Conservation (phyloP, 768 basidiomycete species). For the Amanita subjunquillea region DNA sequence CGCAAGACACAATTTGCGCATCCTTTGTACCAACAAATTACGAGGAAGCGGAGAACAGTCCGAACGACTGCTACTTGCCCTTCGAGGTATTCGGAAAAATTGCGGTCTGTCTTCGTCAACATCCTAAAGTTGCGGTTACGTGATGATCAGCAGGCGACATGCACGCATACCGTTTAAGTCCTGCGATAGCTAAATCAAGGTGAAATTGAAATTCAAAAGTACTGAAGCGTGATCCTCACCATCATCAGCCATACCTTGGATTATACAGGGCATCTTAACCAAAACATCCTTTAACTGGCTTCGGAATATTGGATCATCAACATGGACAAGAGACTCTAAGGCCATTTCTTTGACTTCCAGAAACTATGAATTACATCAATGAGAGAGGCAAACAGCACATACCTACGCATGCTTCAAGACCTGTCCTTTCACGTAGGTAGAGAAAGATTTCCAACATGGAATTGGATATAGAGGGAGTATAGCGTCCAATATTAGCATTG, state of each 20-base stretch:
- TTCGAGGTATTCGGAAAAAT: not conserved
- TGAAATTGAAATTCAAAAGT: not conserved
- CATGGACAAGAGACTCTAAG: conserved; percentile 13
- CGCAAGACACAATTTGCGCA: conserved; percentile 7
- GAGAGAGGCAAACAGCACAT: not conserved
- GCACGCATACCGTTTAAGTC: not conserved
- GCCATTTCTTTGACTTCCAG: conserved; percentile 21
- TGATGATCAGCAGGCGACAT: not conserved
- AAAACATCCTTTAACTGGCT: not conserved
- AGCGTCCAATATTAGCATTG: conserved; percentile 6
- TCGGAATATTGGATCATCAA: not conserved
- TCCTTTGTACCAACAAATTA: conserved; percentile 21
- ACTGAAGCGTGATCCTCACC: not conserved
- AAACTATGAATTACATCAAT: not conserved
- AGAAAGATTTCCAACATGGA: conserved; percentile 21
- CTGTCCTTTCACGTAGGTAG: conserved; percentile 10
- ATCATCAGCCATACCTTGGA: not conserved
- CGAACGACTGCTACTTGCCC: conserved; percentile 12
- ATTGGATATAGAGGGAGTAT: conserved; percentile 14
- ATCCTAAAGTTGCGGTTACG: not conserved
- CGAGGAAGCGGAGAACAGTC: conserved; percentile 20
- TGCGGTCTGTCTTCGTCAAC: not conserved
- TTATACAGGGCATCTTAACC: not conserved
- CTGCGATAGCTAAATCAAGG: not conserved
- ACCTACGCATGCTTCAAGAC: conserved; percentile 14